phyloP scores from a whole-genome alignment of 1,284 basidiomycete species.

The Puccinia polysora region DNA sequence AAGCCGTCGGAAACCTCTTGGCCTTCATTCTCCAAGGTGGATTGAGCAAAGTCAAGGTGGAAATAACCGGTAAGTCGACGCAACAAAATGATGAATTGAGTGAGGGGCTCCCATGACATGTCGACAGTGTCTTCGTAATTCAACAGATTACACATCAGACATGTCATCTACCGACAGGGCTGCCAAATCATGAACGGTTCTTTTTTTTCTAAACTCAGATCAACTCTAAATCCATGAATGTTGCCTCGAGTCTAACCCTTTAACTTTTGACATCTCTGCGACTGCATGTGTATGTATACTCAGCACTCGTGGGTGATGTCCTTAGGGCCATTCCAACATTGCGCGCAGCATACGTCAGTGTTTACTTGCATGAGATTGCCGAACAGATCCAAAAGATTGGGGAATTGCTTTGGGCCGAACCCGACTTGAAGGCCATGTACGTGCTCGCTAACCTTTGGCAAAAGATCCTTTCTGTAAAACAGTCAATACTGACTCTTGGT shows the following conservation, averaged over 20 bases:
- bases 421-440: constrained; percentile 24
- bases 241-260: not conserved
- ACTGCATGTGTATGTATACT: too few species aligned
- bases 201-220: too few species aligned
- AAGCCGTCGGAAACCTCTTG: constrained; percentile 27
- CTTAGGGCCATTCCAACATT: constrained; percentile 21
- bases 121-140: too few species aligned
- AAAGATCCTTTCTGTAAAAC: not conserved
- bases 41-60: constrained; percentile 5
- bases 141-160: too few species aligned
- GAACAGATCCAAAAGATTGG: constrained; percentile 33
- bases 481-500: not conserved
- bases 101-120: too few species aligned
- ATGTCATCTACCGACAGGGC: too few species aligned
- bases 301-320: constrained; percentile 16
- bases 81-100: too few species aligned
- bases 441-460: not conserved
- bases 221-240: not conserved
- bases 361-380: constrained; percentile 37
- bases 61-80: constrained; percentile 34
- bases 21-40: constrained; percentile 21
- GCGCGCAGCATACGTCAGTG: constrained; percentile 34
- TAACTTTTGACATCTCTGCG: constrained; percentile 1
- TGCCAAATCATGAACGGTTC: too few species aligned
- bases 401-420: constrained; percentile 18